Evolutionary conservation across 2,329 filamentous ascomycete genomes (phyloP).

Genomic region (Claviceps citrina): DNA sequence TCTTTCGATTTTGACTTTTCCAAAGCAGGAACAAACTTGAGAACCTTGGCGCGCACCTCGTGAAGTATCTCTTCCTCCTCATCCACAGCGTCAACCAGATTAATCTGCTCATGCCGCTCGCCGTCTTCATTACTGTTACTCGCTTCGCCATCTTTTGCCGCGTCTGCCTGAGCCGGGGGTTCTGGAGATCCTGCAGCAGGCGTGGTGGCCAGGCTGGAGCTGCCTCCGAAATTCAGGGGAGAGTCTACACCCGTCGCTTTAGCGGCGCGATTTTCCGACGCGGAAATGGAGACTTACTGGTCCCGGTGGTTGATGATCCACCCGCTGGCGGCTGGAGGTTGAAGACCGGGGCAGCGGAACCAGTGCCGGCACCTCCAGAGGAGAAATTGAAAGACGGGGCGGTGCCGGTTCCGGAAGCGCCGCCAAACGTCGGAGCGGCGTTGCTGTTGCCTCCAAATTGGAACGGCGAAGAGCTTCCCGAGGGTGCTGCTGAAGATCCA

Average conservation of each 20-base stretch:
- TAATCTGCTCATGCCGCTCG: constrained; percentile 52
- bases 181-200: constrained; percentile 44
- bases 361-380: constrained; percentile 14
- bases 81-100: constrained; percentile 52
- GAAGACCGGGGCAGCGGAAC: constrained; percentile 20
- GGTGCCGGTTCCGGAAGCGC: constrained; percentile 14
- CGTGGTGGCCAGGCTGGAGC: constrained; percentile 45
- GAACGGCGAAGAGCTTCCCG: constrained; percentile 18
- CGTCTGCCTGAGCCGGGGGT: constrained; percentile 32
- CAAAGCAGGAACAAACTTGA: constrained; percentile 39
- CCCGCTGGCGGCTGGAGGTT: constrained; percentile 27
- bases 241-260: constrained; percentile 36
- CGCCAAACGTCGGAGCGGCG: constrained; percentile 18
- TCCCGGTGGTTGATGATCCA: constrained; percentile 30
- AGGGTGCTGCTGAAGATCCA: constrained; percentile 14
- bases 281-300: constrained; percentile 29
- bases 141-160: constrained; percentile 19
- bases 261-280: constrained; percentile 28
- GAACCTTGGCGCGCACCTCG: constrained; percentile 55
- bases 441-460: constrained; percentile 21
- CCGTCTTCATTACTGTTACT: constrained; percentile 40
- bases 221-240: constrained; percentile 40
- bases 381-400: constrained; percentile 26
- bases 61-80: constrained; percentile 56
- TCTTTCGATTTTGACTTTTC: constrained; percentile 26